These are phyloP conservation scores for Trifolium pratense DNA, from an alignment of 306 rosid species.

Conservation along the genomic window DNA sequence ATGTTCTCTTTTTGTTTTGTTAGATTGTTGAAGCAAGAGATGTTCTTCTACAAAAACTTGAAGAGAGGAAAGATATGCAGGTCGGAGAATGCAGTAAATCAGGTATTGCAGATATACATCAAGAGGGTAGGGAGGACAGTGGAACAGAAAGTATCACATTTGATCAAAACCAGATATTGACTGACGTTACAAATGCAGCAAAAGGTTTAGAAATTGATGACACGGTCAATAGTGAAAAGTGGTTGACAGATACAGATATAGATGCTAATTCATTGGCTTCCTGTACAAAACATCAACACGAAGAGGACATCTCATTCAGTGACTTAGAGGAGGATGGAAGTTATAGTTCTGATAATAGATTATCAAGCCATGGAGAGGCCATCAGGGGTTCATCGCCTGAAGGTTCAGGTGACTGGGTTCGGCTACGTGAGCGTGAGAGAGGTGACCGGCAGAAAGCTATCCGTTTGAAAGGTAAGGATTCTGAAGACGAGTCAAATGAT, in stretches of 20 bases:
- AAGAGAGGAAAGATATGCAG: constrained; percentile 50
- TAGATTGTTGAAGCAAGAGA: constrained; percentile 85
- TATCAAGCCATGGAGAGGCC: constrained; percentile 46
- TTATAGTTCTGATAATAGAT: constrained; percentile 58
- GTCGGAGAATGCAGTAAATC: constrained; percentile 45
- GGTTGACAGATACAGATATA: constrained; percentile 53
- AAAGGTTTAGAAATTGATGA: constrained; percentile 57
- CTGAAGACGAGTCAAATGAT: constrained; percentile 86
- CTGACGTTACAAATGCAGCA: constrained; percentile 45
- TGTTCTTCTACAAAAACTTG: constrained; percentile 59
- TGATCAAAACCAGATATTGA: constrained; percentile 39
- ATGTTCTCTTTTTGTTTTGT: constrained; percentile 23
- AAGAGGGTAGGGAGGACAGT: constrained; percentile 45
- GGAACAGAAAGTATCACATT: constrained; percentile 42
- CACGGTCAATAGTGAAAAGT: constrained; percentile 48
- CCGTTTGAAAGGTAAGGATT: constrained; percentile 62
- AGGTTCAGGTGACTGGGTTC: constrained; percentile 84
- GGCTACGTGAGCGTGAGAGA: constrained; percentile 52
- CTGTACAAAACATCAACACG: constrained; percentile 52
- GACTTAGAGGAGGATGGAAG: constrained; percentile 71
- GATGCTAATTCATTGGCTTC: constrained; percentile 51
- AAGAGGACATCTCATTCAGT: constrained; percentile 78
- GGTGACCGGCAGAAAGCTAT: constrained; percentile 43
- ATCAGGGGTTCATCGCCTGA: constrained; percentile 58
- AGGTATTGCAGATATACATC: constrained; percentile 35